A percentile compares a stretch with the other conserved stretches of the same genome.
phyloP scores from a whole-genome alignment of 805 yeast genomes.

The Yamadazyma scolyti region DNA sequence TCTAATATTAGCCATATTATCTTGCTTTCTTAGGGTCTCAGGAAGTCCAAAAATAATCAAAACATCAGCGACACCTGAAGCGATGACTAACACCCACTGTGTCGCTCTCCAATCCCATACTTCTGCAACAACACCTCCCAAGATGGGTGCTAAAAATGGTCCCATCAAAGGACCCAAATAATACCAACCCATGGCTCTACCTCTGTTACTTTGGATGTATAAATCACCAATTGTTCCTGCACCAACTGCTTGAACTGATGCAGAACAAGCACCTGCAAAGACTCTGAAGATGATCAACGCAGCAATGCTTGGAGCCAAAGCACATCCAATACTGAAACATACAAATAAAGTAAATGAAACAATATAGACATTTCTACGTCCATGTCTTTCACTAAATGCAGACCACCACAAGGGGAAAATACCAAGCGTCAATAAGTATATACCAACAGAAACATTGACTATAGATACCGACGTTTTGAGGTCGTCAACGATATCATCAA shows the following conservation, averaged over 20 bases:
- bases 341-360: conserved; percentile 60
- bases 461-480: conserved; percentile 54
- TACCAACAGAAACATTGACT: conserved; percentile 78
- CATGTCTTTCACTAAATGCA: conserved; percentile 67
- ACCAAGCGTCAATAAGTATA: conserved; percentile 70
- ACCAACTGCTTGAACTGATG: conserved; percentile 84
- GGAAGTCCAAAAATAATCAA: conserved; percentile 61
- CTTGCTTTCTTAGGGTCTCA: conserved; percentile 70
- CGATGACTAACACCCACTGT: conserved; percentile 75
- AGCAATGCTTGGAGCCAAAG: conserved; percentile 58
- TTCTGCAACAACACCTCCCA: conserved; percentile 69
- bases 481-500: conserved; percentile 52
- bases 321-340: conserved; percentile 70
- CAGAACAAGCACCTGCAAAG: conserved; percentile 75
- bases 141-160: conserved; percentile 73
- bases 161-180: conserved; percentile 81
- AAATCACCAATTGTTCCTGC: conserved; percentile 85
- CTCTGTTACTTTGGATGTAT: conserved; percentile 63
- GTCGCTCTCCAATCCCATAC: conserved; percentile 88
- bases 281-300: conserved; percentile 67
- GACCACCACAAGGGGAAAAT: conserved; percentile 91
- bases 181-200: conserved; percentile 73
- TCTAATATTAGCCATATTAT: conserved; percentile 52
- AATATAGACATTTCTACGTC: conserved; percentile 71
- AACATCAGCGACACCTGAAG: conserved; percentile 52